Evolutionary conservation across 2,329 filamentous ascomycete genomes (phyloP).

Genomic region (Aspergillus sp.): DNA sequence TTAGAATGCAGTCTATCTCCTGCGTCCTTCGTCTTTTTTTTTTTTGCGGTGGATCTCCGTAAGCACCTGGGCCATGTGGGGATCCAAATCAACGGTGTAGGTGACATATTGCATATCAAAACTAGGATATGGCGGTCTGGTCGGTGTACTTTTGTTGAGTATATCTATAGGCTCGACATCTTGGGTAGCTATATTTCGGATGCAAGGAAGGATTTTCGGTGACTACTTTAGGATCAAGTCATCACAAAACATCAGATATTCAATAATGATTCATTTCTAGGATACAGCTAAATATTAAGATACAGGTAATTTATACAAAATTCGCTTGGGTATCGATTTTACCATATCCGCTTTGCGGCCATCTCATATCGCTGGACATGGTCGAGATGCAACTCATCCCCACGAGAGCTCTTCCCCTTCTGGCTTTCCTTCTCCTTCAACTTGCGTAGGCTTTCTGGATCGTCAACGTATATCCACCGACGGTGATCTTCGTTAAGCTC

Average conservation of each 20-base stretch:
- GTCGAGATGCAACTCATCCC: slow-evolving; percentile 60
- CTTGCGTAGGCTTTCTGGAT: slow-evolving; percentile 67
- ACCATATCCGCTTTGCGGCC: slow-evolving; percentile 98
- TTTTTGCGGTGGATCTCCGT: neutral
- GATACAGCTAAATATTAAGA: neutral
- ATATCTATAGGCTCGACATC: too few relatives aligned
- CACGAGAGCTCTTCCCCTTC: slow-evolving; percentile 58
- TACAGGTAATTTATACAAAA: neutral
- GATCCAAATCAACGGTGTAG: too few relatives aligned
- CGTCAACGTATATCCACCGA: slow-evolving; percentile 83
- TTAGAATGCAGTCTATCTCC: neutral
- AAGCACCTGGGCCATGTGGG: too few relatives aligned
- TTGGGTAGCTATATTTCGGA: too few relatives aligned
- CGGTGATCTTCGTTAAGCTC: slow-evolving; percentile 88
- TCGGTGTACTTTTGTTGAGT: too few relatives aligned
- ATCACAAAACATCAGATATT: neutral
- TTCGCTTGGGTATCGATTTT: neutral
- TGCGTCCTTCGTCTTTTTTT: neutral
- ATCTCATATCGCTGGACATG: slow-evolving; percentile 83
- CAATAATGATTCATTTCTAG: neutral
- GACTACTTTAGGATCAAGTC: too few relatives aligned
- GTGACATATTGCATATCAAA: too few relatives aligned
- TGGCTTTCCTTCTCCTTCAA: slow-evolving; percentile 63
- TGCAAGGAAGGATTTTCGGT: too few relatives aligned
- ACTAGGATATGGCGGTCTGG: too few relatives aligned